phyloP scores from a whole-genome alignment of 176 grass and related monocot genomes.

The Metroxylon sagu region DNA sequence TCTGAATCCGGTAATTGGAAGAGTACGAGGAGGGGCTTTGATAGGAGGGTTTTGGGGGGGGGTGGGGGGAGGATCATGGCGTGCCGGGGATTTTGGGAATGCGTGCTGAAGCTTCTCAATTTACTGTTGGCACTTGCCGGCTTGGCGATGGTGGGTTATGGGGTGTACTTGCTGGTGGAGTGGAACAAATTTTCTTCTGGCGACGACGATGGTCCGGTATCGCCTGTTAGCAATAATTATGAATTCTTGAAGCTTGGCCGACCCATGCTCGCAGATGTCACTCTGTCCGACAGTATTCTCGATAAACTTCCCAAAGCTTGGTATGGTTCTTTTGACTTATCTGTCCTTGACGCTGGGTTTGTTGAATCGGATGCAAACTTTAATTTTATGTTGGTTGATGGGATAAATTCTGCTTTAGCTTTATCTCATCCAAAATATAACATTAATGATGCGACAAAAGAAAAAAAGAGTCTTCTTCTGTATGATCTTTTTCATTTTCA shows the following conservation, averaged over 20 bases:
- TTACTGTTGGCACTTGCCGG: conserved; percentile 68
- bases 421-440: no score
- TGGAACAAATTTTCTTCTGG: conserved; percentile 36
- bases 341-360: no score
- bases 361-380: no score
- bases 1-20: conserved; percentile 20
- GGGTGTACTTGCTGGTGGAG: conserved; percentile 75
- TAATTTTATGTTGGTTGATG: no score
- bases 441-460: no score
- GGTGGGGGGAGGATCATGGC: conserved; percentile 35
- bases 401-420: no score
- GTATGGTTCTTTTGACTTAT: conserved; percentile 20
- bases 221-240: conserved; percentile 11
- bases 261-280: conserved; percentile 50
- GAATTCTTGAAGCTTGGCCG: conserved; percentile 47
- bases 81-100: conserved; percentile 83
- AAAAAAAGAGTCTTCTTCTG: no score
- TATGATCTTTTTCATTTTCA: no score
- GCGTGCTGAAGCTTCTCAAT: conserved; percentile 81
- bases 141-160: conserved; percentile 79
- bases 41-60: not conserved
- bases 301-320: conserved; percentile 86
- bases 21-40: not conserved
- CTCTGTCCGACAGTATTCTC: conserved; percentile 53
- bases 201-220: conserved; percentile 2